phyloP scores from a whole-genome alignment of 352 stramenopile species.

The Phytophthora sp. region DNA sequence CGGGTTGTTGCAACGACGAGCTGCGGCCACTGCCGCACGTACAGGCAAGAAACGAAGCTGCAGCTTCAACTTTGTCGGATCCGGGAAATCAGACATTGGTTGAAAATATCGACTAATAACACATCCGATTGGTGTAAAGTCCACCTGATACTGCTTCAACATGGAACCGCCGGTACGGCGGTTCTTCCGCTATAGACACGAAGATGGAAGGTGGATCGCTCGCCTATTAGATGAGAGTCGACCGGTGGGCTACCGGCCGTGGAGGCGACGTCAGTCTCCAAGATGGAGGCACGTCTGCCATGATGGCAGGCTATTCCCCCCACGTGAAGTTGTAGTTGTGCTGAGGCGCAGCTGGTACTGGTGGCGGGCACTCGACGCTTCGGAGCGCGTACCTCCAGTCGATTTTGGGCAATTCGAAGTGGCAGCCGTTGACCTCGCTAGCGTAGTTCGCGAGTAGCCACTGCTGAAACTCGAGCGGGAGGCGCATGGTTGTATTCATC shows the following conservation, averaged over 20 bases:
- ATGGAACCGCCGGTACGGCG: no score
- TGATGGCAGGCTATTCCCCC: not conserved
- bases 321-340: conserved; percentile 8
- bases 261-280: no score
- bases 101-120: not conserved
- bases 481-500: not conserved
- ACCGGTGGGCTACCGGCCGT: no score
- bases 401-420: conserved; percentile 4
- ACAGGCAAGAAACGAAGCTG: no score
- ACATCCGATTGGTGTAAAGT: conserved; percentile 4
- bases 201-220: no score
- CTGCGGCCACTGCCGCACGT: conserved; percentile 1
- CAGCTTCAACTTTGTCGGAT: conserved; percentile 19
- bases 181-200: conserved; percentile 15
- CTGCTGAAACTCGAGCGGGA: conserved; percentile 18
- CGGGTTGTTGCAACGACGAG: not conserved
- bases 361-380: not conserved
- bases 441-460: conserved; percentile 12
- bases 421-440: conserved; percentile 3
- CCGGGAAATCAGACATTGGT: no score
- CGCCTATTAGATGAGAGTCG: no score
- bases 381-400: conserved; percentile 7
- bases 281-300: not conserved
- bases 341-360: not conserved
- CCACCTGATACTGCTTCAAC: conserved; percentile 13